Base-by-base conservation (phyloP, 2,329 filamentous ascomycete species). In the Neopestalotiopsis sp. region DNA sequence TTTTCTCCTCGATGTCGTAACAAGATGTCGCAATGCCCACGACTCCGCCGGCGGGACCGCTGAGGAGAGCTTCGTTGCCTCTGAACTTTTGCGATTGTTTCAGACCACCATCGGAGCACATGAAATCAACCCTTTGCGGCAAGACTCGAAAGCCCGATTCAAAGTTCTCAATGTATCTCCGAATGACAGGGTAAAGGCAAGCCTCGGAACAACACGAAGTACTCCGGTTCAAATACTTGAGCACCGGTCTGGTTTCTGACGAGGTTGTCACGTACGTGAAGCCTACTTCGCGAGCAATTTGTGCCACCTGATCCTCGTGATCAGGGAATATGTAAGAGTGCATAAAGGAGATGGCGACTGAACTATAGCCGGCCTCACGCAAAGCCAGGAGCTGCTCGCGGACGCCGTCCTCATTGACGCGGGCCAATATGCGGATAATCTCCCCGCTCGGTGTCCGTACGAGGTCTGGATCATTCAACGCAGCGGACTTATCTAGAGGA, bases 41-140 rank as follows among this genome's bases (percentile, higher is more conserved):
- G n/a, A 69, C 68, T 4, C 68, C 68, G 28, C 68, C 68, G 1
- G 68, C 68, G 14, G 68, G 68, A 10, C 68, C 68, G 68, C 68
- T 69, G 20, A 69, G 68, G 42, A 69, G 52, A 12, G 68, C 68
- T 40, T 69, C 68, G 24, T 98, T 99, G 68, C 96, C 96, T 95
- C 96, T 98, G 83, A 99, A 99, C 78, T 98, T 98, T 78, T 99
- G 95, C 24, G 92, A 92, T 0, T 88, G 85, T 4, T 80, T 80
- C 24, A 82, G 74, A 1, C 81, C 81, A n/a, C 81, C 81, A 61
- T 83, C 81, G 57, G 74, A 83, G 75, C 92, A 90, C 90, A 92
- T 93, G 74, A 93, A 92, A 74, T 93, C 91, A 73, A 73, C 86
- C 85, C 77, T 87, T 83, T 4, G 84, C 82, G 32, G 90, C 84